These are phyloP conservation scores for Helminthosporium solani DNA, from an alignment of 2,329 filamentous ascomycete genomes.

Conservation along the genomic window DNA sequence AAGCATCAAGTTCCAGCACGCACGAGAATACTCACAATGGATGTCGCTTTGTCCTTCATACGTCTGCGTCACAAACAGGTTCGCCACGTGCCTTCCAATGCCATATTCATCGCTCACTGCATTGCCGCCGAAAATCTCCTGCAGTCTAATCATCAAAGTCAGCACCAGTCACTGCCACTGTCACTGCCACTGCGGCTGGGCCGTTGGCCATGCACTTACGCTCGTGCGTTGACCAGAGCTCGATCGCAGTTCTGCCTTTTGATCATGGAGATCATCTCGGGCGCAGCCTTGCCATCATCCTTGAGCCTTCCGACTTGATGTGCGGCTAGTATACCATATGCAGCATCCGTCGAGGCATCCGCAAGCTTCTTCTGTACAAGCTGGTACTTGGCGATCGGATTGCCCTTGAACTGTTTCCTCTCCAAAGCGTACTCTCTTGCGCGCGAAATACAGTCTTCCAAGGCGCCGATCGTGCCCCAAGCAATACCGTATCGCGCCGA, in stretches of 20 bases:
- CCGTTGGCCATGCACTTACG: constrained; percentile 44
- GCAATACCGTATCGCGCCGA: constrained; percentile 91
- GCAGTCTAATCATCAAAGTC: constrained; percentile 55
- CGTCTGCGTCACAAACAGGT: constrained; percentile 95
- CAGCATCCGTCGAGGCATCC: constrained; percentile 86
- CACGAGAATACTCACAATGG: constrained; percentile 66
- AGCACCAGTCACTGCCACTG: constrained; percentile 5
- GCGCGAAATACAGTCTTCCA: constrained; percentile 85
- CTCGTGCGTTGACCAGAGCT: constrained; percentile 75
- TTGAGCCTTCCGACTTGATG: constrained; percentile 91
- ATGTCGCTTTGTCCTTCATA: constrained; percentile 99
- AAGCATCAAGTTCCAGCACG: constrained; percentile 1
- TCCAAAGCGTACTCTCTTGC: constrained; percentile 87
- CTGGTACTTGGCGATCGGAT: constrained; percentile 94
- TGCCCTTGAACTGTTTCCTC: constrained; percentile 92
- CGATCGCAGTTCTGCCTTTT: constrained; percentile 97
- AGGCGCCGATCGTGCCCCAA: constrained; percentile 86
- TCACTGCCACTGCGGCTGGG: no score
- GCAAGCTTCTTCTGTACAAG: constrained; percentile 97
- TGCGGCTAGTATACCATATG: constrained; percentile 86
- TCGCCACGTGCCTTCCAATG: constrained; percentile 92
- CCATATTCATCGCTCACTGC: constrained; percentile 97
- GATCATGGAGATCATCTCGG: constrained; percentile 96
- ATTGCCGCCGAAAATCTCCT: constrained; percentile 97
- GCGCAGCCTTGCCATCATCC: constrained; percentile 81